Conservation (phyloP, 1,284 basidiomycete species). For the Pulveroboletus sp. region DNA sequence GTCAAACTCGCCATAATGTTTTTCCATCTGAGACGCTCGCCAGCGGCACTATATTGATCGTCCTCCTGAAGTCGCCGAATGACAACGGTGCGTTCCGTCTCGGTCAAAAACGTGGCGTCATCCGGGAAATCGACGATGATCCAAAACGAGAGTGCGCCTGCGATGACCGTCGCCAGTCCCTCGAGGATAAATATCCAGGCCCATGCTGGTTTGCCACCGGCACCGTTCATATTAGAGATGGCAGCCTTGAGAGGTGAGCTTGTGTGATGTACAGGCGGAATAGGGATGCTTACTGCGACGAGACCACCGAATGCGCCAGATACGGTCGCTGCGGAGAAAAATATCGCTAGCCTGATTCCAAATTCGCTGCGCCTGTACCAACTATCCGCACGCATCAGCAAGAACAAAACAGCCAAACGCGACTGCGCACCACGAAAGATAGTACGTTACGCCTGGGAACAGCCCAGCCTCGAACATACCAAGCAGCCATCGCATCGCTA, state of each 20-base stretch:
- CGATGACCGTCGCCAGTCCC: constrained; percentile 65
- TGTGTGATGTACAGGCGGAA: no score
- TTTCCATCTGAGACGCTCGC: no score
- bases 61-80: constrained; percentile 69
- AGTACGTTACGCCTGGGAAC: no score
- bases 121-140: constrained; percentile 83
- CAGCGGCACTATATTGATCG: constrained; percentile 67
- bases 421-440: no score
- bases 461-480: no score
- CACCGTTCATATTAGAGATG: constrained; percentile 59
- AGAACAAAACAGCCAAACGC: no score
- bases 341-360: constrained; percentile 64
- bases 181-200: constrained; percentile 77
- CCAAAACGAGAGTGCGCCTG: constrained; percentile 69
- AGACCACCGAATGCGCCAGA: constrained; percentile 75
- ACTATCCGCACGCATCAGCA: no score
- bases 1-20: no score
- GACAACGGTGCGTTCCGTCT: constrained; percentile 67
- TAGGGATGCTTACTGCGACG: no score
- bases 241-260: no score
- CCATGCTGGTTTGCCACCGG: constrained; percentile 65
- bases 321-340: constrained; percentile 76
- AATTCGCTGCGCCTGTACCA: constrained; percentile 76
- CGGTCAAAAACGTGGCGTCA: constrained; percentile 72
- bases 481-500: no score